Evolutionary conservation across 1,139 yeast species (phyloP).

Genomic region (Saccharomyces hybrid): DNA sequence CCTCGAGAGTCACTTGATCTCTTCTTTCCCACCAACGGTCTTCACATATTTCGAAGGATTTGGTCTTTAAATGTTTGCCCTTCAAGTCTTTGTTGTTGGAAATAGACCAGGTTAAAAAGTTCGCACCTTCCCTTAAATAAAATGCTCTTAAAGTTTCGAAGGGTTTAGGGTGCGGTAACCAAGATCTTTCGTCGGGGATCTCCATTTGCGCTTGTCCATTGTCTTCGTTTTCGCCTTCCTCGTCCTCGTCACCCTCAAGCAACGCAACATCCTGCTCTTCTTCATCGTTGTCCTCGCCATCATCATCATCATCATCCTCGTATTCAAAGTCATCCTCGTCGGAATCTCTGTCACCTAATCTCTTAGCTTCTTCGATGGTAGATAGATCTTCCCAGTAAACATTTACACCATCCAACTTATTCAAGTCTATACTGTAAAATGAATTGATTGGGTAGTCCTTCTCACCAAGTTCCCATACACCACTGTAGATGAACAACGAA

Average conservation of each 20-base stretch:
- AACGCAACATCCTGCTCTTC: conserved; percentile 32
- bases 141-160: conserved; percentile 79
- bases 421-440: conserved; percentile 77
- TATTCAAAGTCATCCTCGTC: conserved; percentile 64
- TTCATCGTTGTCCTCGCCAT: conserved; percentile 44
- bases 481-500: conserved; percentile 79
- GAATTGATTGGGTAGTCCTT: conserved; percentile 79
- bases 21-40: conserved; percentile 99
- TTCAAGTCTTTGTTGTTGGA: conserved; percentile 79
- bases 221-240: conserved; percentile 54
- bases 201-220: conserved; percentile 50
- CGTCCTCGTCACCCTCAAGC: conserved; percentile 42
- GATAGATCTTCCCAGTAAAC: conserved; percentile 83
- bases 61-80: conserved; percentile 83
- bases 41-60: conserved; percentile 85
- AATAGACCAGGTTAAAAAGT: conserved; percentile 87
- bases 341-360: conserved; percentile 47
- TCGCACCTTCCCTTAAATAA: conserved; percentile 78
- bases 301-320: conserved; percentile 53
- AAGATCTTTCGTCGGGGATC: conserved; percentile 85
- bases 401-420: conserved; percentile 79
- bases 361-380: conserved; percentile 52
- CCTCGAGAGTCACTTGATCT: conserved; percentile 82
- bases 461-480: conserved; percentile 84
- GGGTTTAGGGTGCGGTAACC: conserved; percentile 96